A percentile compares a stretch with the other conserved stretches of the same genome.
Conservation (phyloP, 2,329 filamentous ascomycete species). For the Leptographium lundbergii region DNA sequence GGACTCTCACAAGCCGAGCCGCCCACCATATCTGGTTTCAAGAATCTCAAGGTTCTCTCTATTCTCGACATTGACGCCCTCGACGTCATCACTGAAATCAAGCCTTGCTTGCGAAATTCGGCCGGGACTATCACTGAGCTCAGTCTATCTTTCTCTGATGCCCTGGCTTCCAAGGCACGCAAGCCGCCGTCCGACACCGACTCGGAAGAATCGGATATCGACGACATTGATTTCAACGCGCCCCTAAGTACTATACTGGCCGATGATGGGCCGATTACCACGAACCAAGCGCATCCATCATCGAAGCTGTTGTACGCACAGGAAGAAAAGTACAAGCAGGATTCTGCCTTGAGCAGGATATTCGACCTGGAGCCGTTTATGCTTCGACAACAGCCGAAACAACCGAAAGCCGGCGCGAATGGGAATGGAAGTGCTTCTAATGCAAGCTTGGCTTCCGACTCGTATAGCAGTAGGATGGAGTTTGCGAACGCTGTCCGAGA, state of each 20-base stretch:
- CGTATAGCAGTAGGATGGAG: slow-evolving; percentile 3
- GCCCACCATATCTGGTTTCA: slow-evolving; percentile 45
- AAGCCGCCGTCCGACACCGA: slow-evolving; percentile 24
- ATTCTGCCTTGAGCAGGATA: slow-evolving; percentile 37
- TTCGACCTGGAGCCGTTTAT: slow-evolving; percentile 35
- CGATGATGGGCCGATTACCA: slow-evolving; percentile 15
- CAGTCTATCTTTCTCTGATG: slow-evolving; percentile 45
- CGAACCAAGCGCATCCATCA: slow-evolving; percentile 26
- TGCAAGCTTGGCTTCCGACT: background rate
- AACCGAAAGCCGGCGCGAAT: background rate
- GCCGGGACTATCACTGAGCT: slow-evolving; percentile 40
- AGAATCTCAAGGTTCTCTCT: slow-evolving; percentile 36
- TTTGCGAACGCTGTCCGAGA: slow-evolving; percentile 25
- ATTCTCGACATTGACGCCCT: slow-evolving; percentile 49
- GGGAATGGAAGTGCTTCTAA: slow-evolving; percentile 13
- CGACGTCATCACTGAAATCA: slow-evolving; percentile 42
- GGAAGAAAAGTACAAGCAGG: slow-evolving; percentile 42
- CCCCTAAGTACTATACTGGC: slow-evolving; percentile 6
- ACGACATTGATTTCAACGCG: slow-evolving; percentile 31
- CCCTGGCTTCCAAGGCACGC: slow-evolving; percentile 33
- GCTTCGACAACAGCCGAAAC: slow-evolving; percentile 14
- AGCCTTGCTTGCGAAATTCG: slow-evolving; percentile 40
- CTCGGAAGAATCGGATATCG: slow-evolving; percentile 32
- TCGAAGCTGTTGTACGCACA: slow-evolving; percentile 34
- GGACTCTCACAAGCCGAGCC: slow-evolving; percentile 20